Evolutionary conservation across 495 filamentous ascomycete species (phyloP), one percentile per base, ranked within the genome.

Genomic region (Penicillium bialowiezense): DNA sequence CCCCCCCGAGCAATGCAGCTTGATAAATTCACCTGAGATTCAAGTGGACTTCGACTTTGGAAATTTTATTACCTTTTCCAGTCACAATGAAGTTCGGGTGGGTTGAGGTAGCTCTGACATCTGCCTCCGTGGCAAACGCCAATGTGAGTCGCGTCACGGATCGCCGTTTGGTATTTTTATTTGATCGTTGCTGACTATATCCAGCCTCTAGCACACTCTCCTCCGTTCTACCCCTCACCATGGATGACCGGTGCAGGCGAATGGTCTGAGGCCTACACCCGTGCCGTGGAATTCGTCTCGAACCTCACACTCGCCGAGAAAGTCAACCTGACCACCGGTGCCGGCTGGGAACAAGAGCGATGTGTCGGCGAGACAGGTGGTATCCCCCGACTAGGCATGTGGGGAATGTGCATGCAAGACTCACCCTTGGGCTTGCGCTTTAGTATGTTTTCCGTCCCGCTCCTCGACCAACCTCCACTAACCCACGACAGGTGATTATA

Each of bases 281-380:
- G 89, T 56, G 91, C 91, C 5, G 80, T 80, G 51, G 78, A 72
- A 0, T 92, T 95, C 51, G 91, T 96, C 31, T 85, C 83, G 6
- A 81, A 89, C 68, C 71, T 96, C 64, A 96, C 90, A 0, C 69
- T 96, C 48, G 69, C 85, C 9, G 91, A 96, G 73, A 96, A 96
- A 75, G 87, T 96, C 63, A 97, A 97, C 59, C 58, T 97, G 50
- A 95, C 91, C 1, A 95, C 89, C 8, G 91, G 91, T 64, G 76
- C 85, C 52, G 90, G 90, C 75, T 96, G 90, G 90, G 61, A 77
- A 55, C 73, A 78, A 20, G 89, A 87, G 48, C 77, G 79, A 59
- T 95, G 90, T 60, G 91, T 96, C 12, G 91, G 91, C 40, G 81
- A 95, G 50, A 73, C 68, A 29, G 73, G 73, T 41, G 63, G 67